Conservation (phyloP, 2,329 filamentous ascomycete genomes). For the Passalora sequoiae region DNA sequence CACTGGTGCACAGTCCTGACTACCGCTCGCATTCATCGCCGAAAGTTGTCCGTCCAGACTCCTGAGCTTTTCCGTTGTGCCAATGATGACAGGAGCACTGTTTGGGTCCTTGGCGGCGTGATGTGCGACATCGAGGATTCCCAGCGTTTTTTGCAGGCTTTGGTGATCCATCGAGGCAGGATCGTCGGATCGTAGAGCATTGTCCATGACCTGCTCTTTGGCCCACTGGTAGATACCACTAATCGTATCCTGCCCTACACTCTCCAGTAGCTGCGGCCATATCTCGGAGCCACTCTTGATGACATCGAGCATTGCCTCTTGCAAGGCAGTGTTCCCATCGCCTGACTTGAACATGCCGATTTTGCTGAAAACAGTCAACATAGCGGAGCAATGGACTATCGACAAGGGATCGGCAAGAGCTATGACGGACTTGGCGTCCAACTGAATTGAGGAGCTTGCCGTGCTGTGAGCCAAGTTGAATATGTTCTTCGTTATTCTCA, state of each 20-base stretch:
- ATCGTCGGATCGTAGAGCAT: slow-evolving; percentile 6
- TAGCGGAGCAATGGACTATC: slow-evolving; percentile 18
- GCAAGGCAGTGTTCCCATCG: slow-evolving; percentile 10
- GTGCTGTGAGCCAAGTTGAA: slow-evolving; percentile 8
- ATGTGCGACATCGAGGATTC: slow-evolving; percentile 28
- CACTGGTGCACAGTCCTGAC: slow-evolving; percentile 1
- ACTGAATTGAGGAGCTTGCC: not conserved
- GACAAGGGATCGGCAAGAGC: slow-evolving; percentile 22
- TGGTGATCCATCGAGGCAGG: slow-evolving; percentile 5
- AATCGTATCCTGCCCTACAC: slow-evolving; percentile 30
- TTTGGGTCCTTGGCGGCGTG: slow-evolving; percentile 17
- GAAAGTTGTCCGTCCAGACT: slow-evolving; percentile 17
- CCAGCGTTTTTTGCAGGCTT: slow-evolving; percentile 18
- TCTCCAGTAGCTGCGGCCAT: slow-evolving; percentile 41
- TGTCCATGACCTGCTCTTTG: slow-evolving; percentile 31
- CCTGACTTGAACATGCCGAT: slow-evolving; percentile 3
- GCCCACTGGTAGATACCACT: slow-evolving; percentile 30
- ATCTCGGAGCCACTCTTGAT: slow-evolving; percentile 40
- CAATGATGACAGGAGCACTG: slow-evolving; percentile 11
- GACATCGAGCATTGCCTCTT: slow-evolving; percentile 35
- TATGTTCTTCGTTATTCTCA: slow-evolving; percentile 15
- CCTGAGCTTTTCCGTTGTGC: slow-evolving; percentile 27
- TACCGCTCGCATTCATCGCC: slow-evolving; percentile 5
- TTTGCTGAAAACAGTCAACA: slow-evolving; percentile 15
- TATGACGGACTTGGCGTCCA: slow-evolving; percentile 17